Conservation (phyloP, 2,329 filamentous ascomycete genomes). For the Myriosclerotinia scirpicola region DNA sequence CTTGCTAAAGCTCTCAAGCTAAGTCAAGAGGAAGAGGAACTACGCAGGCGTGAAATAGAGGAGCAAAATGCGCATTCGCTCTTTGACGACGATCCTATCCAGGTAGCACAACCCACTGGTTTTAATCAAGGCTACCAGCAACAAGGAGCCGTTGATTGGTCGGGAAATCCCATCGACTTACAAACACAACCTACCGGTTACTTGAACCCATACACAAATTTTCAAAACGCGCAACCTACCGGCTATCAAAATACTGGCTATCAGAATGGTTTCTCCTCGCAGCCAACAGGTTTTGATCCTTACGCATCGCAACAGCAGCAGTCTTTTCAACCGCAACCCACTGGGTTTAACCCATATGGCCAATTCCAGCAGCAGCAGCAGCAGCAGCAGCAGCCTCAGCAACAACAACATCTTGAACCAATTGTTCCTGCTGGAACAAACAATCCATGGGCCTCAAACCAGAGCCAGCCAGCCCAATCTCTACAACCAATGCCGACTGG, state of each 20-base stretch:
- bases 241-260: conserved; percentile 67
- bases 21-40: conserved; percentile 91
- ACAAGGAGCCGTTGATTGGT: conserved; percentile 94
- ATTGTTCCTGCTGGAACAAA: conserved; percentile 78
- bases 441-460: conserved; percentile 84
- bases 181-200: conserved; percentile 81
- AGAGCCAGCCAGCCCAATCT: conserved; percentile 57
- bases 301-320: conserved; percentile 54
- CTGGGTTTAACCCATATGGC: conserved; percentile 56
- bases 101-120: conserved; percentile 68
- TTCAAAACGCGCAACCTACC: conserved; percentile 53
- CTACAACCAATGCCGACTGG: conserved; percentile 85
- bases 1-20: conserved; percentile 92
- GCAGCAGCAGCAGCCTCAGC: conserved; percentile 44
- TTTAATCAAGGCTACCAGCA: conserved; percentile 98
- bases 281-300: conserved; percentile 70
- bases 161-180: conserved; percentile 89
- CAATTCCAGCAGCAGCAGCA: conserved; percentile 40
- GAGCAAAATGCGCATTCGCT: conserved; percentile 80
- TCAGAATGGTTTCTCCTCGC: conserved; percentile 65
- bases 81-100: conserved; percentile 76
- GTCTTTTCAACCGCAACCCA: conserved; percentile 57
- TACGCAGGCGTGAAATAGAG: conserved; percentile 82
- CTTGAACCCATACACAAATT: conserved; percentile 57
- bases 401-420: conserved; percentile 53